Base-by-base conservation (phyloP, 371 early-diverging fungal species). In the Syncephalastrum racemosum region DNA sequence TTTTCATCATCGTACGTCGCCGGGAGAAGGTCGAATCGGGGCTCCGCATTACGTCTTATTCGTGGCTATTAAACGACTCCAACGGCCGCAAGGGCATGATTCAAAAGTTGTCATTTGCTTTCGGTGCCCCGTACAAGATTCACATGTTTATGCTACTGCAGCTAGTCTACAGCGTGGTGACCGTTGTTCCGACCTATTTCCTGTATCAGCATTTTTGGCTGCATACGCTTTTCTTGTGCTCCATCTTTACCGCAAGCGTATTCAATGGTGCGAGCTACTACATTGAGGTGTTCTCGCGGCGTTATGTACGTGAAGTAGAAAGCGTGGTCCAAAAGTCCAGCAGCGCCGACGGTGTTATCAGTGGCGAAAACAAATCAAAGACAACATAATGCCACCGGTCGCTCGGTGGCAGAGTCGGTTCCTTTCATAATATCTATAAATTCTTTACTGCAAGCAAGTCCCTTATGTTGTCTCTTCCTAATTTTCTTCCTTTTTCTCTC, bases 191-290 rank as follows among this genome's bases (percentile, higher is more conserved):
- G 8, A 75, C 77, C 25, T 70, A 55, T 48, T 59, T 79, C 41
- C 55, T 75, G 42, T 81, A 77, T 61, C 66, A 71, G 36, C 63
- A 63, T 54, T 80, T 80, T 60, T 79, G 73, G 67, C 56, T 84
- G 18, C 81, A 90, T 59, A 80, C 87, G 5, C 48, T 60, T 1
- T 86, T 84, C 50, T 60, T 90, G 46, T 70, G 84, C 7, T 50
- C 61, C 27, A 75, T 86, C 68, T 76, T 87, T 57, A 73, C 71
- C 16, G 80, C 78, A 42, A 81, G 85, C 53, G 82, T 87, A 5
- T 88, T 83, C 80, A 88, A 88, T 44, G 90, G 88, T 0, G 88
- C 87, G 0, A 77, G 74, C 58, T 90, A 84, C 53, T 90, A 90
- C 68, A 81, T 90, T 68, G 89, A 88, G 50, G 86, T 88, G 1